Conservation (phyloP, 345 rosid species). For the Odontarrhena argentea region DNA sequence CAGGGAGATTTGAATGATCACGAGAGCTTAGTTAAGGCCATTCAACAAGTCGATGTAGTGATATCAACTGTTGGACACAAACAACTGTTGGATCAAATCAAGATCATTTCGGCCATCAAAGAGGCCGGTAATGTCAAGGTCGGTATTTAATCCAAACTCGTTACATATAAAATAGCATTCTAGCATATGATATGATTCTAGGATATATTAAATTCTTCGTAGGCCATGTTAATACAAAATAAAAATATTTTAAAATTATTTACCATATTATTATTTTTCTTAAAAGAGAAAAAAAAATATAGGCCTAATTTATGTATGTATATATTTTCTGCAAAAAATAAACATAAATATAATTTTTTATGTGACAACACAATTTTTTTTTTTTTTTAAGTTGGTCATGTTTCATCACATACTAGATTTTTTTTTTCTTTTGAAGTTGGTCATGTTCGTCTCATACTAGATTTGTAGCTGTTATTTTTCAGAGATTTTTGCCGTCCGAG, state of each 20-base stretch:
- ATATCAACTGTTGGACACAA: constrained; percentile 36
- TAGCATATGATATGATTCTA: too few species aligned
- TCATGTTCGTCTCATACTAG: background rate
- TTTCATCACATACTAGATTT: too few species aligned
- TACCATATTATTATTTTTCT: too few species aligned
- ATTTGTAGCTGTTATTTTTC: background rate
- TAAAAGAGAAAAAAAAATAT: too few species aligned
- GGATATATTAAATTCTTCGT: too few species aligned
- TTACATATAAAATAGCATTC: too few species aligned
- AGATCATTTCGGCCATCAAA: constrained; percentile 48
- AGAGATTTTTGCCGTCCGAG: constrained; percentile 50
- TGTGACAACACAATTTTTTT: too few species aligned
- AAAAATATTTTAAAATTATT: background rate
- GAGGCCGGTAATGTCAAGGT: constrained; percentile 47
- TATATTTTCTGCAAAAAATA: too few species aligned
- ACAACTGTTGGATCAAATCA: constrained; percentile 30
- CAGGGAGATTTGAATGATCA: constrained; percentile 45
- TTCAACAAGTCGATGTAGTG: constrained; percentile 46
- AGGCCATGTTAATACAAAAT: constrained; percentile 3
- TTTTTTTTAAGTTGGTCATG: constrained; percentile 19
- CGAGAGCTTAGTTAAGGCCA: constrained; percentile 41
- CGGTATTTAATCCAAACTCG: background rate
- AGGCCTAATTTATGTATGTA: too few species aligned
- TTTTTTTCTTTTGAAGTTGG: constrained; percentile 19
- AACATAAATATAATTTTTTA: too few species aligned